These are phyloP conservation scores for Lepiota venenata DNA, from an alignment of 768 basidiomycete genomes.

Conservation along the genomic window DNA sequence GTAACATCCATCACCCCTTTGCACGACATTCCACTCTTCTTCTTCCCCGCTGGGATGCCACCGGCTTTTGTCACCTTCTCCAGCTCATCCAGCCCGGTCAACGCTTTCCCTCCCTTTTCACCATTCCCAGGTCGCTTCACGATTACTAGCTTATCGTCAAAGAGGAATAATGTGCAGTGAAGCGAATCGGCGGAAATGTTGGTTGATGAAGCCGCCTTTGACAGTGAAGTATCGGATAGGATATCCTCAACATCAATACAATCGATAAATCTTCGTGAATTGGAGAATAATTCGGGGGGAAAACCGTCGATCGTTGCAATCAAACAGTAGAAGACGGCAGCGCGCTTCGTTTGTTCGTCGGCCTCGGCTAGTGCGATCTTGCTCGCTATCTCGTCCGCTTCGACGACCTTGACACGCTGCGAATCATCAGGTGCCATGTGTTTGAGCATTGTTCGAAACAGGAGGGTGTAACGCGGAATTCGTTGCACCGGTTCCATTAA, in stretches of 20 bases:
- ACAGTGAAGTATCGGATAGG: constrained; percentile 45
- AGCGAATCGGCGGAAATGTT: constrained; percentile 45
- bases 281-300: constrained; percentile 87
- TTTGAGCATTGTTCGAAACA: constrained; percentile 92
- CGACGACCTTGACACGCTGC: constrained; percentile 73
- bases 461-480: constrained; percentile 89
- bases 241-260: constrained; percentile 92
- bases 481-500: constrained; percentile 97
- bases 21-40: constrained; percentile 78
- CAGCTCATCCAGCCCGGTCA: constrained; percentile 76
- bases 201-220: constrained; percentile 40
- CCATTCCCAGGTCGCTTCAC: constrained; percentile 80
- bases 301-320: constrained; percentile 86
- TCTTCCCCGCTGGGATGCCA: constrained; percentile 59
- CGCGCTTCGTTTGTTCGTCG: constrained; percentile 88
- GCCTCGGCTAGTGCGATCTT: constrained; percentile 90
- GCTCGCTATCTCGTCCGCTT: constrained; percentile 85
- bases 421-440: constrained; percentile 77
- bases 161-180: constrained; percentile 88
- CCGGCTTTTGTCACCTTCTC: constrained; percentile 69
- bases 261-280: constrained; percentile 84
- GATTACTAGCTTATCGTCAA: constrained; percentile 91
- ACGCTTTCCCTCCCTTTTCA: constrained; percentile 66
- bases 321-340: constrained; percentile 84
- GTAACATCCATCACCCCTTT: constrained; percentile 84